Percentiles rank a stretch among this genome's conserved stretches.
phyloP scores from a whole-genome alignment of 1,139 yeast species.

The Eremothecium cymbalariae region DNA sequence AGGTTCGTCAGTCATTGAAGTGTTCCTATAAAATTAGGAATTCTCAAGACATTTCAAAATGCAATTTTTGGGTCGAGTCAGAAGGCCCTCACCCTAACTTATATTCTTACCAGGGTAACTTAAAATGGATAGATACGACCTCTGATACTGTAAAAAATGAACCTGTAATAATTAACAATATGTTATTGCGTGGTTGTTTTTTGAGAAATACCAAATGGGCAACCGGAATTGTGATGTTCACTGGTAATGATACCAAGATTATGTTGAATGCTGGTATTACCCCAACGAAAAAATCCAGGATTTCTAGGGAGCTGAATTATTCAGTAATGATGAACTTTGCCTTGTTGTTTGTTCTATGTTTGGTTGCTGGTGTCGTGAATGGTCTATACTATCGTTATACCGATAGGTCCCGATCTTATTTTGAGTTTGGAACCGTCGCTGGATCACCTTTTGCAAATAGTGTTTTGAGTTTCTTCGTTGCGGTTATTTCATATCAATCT shows the following conservation, averaged over 20 bases:
- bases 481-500: constrained; percentile 80
- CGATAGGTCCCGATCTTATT: constrained; percentile 53
- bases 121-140: constrained; percentile 37
- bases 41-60: constrained; percentile 62
- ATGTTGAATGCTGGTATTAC: constrained; percentile 91
- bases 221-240: constrained; percentile 78
- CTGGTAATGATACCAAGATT: constrained; percentile 86
- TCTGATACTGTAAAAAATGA: constrained; percentile 46
- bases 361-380: constrained; percentile 73
- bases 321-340: constrained; percentile 74
- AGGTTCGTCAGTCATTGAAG: constrained; percentile 65
- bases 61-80: constrained; percentile 79
- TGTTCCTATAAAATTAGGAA: constrained; percentile 60
- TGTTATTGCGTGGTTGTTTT: constrained; percentile 83
- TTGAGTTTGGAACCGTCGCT: constrained; percentile 62
- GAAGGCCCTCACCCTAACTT: constrained; percentile 83
- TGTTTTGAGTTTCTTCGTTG: constrained; percentile 77
- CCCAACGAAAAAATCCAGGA: constrained; percentile 80
- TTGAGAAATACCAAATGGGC: constrained; percentile 91
- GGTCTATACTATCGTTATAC: constrained; percentile 58
- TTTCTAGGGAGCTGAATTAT: constrained; percentile 73
- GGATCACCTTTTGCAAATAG: constrained; percentile 69
- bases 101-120: constrained; percentile 71
- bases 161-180: constrained; percentile 70
- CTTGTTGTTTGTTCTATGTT: constrained; percentile 67